These are phyloP conservation scores for Trypanosoma avium DNA, from an alignment of 208 protist species.

Conservation along the genomic window DNA sequence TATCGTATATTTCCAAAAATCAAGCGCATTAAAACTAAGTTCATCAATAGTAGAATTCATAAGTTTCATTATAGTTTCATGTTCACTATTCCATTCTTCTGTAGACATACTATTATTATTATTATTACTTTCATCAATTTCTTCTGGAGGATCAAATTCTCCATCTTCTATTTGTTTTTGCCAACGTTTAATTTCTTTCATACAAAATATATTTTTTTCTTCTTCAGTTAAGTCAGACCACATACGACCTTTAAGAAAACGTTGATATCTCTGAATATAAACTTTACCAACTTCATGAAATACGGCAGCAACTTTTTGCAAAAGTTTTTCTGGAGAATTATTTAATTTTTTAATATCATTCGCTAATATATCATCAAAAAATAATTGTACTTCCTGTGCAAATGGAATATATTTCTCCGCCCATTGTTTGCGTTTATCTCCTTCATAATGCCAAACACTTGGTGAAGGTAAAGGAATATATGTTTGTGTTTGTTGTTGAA, in stretches of 20 bases:
- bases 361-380: conserved; percentile 60
- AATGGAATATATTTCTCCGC: conserved; percentile 67
- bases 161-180: conserved; percentile 55
- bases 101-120: background rate
- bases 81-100: conserved; percentile 74
- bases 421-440: conserved; percentile 68
- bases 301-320: conserved; percentile 41
- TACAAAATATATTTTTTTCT: conserved; percentile 46
- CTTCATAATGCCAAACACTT: conserved; percentile 81
- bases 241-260: conserved; percentile 25
- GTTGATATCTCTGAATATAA: conserved; percentile 37
- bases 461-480: conserved; percentile 71
- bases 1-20: conserved; percentile 78
- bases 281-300: conserved; percentile 52
- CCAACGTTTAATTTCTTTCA: conserved; percentile 51
- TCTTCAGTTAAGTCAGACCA: conserved; percentile 21
- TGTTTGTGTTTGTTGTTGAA: conserved; percentile 71
- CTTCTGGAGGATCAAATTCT: conserved; percentile 51
- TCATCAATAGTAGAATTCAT: conserved; percentile 39
- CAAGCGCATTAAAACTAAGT: conserved; percentile 53
- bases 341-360: conserved; percentile 32
- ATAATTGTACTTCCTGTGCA: conserved; percentile 46
- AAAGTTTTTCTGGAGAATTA: conserved; percentile 36
- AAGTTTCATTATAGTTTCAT: conserved; percentile 45
- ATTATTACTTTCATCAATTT: conserved; percentile 63